These are phyloP conservation scores for Aquilaria agallochum DNA, from an alignment of 441 rosid species.

Conservation along the genomic window DNA sequence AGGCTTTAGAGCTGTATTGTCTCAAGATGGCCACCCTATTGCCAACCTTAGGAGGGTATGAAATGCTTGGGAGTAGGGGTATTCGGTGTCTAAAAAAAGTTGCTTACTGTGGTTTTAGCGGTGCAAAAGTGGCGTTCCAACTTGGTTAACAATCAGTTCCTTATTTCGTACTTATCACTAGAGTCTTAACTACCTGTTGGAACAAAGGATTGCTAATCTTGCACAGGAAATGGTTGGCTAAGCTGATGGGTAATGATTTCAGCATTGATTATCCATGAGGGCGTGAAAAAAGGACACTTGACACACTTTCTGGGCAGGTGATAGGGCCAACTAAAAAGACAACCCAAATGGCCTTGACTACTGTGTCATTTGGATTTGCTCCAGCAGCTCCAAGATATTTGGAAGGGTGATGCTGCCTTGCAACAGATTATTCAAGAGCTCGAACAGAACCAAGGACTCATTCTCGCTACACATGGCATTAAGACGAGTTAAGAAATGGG, in stretches of 20 bases:
- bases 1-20: background rate
- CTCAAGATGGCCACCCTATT: background rate
- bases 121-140: background rate
- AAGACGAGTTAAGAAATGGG: background rate
- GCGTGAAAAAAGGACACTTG: background rate
- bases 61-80: background rate
- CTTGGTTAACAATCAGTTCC: background rate
- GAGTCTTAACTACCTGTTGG: background rate
- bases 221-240: background rate
- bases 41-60: background rate
- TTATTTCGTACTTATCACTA: background rate
- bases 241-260: background rate
- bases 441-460: background rate
- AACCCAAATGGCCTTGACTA: background rate
- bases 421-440: background rate
- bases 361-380: background rate
- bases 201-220: background rate
- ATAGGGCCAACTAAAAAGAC: background rate
- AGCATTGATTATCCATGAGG: background rate
- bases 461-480: background rate
- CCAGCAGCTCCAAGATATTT: background rate
- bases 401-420: too few species aligned
- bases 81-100: background rate
- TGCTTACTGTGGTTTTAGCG: background rate
- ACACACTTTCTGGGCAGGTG: background rate